Percentiles rank a stretch among this genome's conserved stretches.
phyloP scores from a whole-genome alignment of 2,329 filamentous ascomycete species.

The Cordyceps farinosa region DNA sequence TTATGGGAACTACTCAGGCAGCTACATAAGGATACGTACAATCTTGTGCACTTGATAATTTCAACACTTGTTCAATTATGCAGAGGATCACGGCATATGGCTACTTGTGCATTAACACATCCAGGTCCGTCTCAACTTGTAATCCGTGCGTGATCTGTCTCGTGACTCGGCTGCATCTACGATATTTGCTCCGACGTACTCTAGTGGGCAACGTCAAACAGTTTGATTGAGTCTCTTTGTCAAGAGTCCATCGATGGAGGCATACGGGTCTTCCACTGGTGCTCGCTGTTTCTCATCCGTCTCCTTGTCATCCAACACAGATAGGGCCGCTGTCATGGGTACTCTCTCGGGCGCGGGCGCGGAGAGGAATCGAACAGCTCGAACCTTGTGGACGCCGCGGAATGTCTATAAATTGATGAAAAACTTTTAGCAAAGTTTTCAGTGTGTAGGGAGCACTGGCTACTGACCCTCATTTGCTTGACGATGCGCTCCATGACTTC shows the following conservation, averaged over 20 bases:
- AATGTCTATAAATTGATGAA: background rate
- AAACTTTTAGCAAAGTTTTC: background rate
- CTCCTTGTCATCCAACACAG: background rate
- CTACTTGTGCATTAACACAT: background rate
- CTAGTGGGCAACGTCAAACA: background rate
- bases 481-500: slow-evolving; percentile 11
- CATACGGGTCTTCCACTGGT: background rate
- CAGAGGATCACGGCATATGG: no score
- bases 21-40: no score
- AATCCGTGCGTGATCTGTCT: background rate
- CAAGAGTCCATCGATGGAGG: slow-evolving; percentile 4
- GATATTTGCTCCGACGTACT: background rate
- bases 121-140: background rate
- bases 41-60: no score
- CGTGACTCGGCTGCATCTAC: background rate
- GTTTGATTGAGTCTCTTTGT: slow-evolving; percentile 6
- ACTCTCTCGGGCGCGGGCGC: slow-evolving; percentile 8
- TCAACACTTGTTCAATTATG: no score
- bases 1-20: no score
- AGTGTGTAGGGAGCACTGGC: no score
- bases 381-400: slow-evolving; percentile 11
- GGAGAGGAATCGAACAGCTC: slow-evolving; percentile 5
- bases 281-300: background rate
- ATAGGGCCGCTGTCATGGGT: slow-evolving; percentile 8
- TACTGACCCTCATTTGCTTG: slow-evolving; percentile 9